phyloP scores from a whole-genome alignment of 1,284 basidiomycete species.

The Xanthoconium separans region DNA sequence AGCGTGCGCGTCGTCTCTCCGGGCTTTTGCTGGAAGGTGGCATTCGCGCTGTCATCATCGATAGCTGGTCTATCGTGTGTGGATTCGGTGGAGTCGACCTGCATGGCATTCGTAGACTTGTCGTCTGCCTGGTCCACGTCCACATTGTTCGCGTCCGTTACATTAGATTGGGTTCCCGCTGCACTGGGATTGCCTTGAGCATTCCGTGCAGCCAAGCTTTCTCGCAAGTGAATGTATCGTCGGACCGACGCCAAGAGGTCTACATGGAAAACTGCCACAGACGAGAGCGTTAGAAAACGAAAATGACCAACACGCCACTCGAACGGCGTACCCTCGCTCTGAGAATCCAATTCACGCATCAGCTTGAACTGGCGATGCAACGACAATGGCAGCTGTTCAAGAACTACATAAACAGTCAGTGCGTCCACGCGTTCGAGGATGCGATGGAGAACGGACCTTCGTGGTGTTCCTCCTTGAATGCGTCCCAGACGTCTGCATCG shows the following conservation, averaged over 20 bases:
- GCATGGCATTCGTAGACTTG: neutral
- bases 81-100: conserved; percentile 5
- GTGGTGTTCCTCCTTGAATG: conserved; percentile 76
- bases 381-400: conserved; percentile 86
- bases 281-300: conserved; percentile 4
- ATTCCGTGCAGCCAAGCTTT: conserved; percentile 10
- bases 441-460: conserved; percentile 49
- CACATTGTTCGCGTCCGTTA: neutral
- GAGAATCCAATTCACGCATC: conserved; percentile 80
- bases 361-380: conserved; percentile 79
- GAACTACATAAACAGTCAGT: conserved; percentile 43
- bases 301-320: neutral
- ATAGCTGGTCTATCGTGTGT: neutral
- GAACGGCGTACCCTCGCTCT: conserved; percentile 56
- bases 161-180: neutral
- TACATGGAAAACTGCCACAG: conserved; percentile 38
- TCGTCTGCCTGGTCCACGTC: neutral
- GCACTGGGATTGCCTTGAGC: neutral
- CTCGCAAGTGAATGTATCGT: conserved; percentile 43
- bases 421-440: neutral
- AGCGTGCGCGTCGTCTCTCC: conserved; percentile 45
- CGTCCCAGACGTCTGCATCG: conserved; percentile 60
- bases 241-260: conserved; percentile 43
- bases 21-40: conserved; percentile 2
- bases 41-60: neutral